phyloP scores from a whole-genome alignment of 805 yeast species.

The Maudiozyma bulderi region DNA sequence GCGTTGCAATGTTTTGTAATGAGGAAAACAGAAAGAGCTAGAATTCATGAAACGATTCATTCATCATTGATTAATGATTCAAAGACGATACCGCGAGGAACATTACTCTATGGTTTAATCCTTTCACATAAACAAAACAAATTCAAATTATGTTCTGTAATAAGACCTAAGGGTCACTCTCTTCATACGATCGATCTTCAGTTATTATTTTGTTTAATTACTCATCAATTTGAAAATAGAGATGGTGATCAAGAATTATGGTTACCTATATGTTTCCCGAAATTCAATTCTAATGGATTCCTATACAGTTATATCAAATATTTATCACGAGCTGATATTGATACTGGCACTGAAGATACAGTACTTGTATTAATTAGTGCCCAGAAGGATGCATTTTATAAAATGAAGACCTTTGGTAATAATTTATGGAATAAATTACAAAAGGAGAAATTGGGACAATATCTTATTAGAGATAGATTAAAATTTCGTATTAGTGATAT shows the following conservation, averaged over 20 bases:
- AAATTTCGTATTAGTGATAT: constrained; percentile 38
- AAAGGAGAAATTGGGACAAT: constrained; percentile 29
- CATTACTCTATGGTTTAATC: constrained; percentile 66
- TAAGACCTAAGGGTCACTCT: constrained; percentile 71
- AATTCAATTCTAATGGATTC: constrained; percentile 82
- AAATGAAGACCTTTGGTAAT: constrained; percentile 53
- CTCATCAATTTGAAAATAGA: constrained; percentile 31
- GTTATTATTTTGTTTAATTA: constrained; percentile 60
- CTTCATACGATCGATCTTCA: constrained; percentile 77
- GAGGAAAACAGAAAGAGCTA: constrained; percentile 45
- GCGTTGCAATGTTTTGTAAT: constrained; percentile 58
- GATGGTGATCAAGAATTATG: constrained; percentile 62
- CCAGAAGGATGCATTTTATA: constrained; percentile 70
- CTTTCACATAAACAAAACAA: constrained; percentile 38
- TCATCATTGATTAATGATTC: constrained; percentile 15
- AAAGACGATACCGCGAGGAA: constrained; percentile 32
- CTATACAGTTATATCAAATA: constrained; percentile 70
- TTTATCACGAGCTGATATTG: constrained; percentile 24
- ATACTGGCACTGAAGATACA: constrained; percentile 18
- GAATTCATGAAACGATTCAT: constrained; percentile 31
- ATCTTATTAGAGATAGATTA: constrained; percentile 23
- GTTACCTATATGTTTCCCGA: constrained; percentile 89
- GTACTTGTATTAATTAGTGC: constrained; percentile 39
- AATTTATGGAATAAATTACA: constrained; percentile 38
- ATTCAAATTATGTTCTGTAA: constrained; percentile 54